These are phyloP conservation scores for Epicoccum sorghinum DNA, from an alignment of 2,329 filamentous ascomycete genomes.

Conservation along the genomic window DNA sequence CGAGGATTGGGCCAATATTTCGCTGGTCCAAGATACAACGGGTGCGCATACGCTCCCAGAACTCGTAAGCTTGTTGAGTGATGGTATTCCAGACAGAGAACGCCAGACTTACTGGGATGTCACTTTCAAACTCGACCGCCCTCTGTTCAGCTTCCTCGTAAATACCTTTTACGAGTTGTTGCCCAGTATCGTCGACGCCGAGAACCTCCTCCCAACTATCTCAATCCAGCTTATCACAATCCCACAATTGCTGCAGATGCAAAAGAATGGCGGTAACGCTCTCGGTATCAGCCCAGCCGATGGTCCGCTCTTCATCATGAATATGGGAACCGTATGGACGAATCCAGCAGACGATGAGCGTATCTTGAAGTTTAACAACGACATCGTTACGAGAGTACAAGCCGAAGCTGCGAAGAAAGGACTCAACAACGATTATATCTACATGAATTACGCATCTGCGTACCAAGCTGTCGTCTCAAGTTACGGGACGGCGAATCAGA, in stretches of 20 bases:
- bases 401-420: constrained; percentile 19
- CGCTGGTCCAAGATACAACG: not conserved
- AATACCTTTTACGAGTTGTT: constrained; percentile 33
- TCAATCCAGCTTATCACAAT: constrained; percentile 39
- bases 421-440: constrained; percentile 39
- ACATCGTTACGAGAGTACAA: constrained; percentile 20
- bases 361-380: constrained; percentile 20
- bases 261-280: constrained; percentile 38
- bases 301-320: constrained; percentile 32
- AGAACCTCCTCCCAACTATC: constrained; percentile 20
- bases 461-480: constrained; percentile 51
- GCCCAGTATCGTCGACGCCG: constrained; percentile 26
- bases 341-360: not conserved
- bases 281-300: constrained; percentile 31
- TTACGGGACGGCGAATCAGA: constrained; percentile 50
- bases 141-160: constrained; percentile 23
- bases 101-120: constrained; percentile 37
- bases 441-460: constrained; percentile 56
- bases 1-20: not conserved
- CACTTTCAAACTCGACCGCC: constrained; percentile 31
- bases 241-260: constrained; percentile 30
- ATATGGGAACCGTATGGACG: constrained; percentile 13
- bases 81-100: constrained; percentile 14
- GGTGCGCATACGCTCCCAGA: not conserved
- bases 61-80: not conserved